Evolutionary conservation across 768 basidiomycete genomes (phyloP).

Genomic region (Tulasnella sp.): DNA sequence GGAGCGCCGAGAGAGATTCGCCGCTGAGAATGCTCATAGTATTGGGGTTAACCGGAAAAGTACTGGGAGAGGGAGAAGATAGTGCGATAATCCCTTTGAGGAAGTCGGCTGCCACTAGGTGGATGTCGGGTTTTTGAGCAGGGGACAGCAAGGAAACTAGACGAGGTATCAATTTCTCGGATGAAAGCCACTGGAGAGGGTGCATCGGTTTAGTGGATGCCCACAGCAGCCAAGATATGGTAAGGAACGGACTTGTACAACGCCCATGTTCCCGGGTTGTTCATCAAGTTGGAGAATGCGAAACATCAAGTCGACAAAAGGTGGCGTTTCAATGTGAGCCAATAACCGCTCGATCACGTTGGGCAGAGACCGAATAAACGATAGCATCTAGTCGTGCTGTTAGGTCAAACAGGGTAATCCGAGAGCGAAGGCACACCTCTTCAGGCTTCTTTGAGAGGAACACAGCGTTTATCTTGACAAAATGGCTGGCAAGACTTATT

Average conservation of each 20-base stretch:
- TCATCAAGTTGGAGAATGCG: slow-evolving; percentile 86
- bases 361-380: slow-evolving; percentile 77
- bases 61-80: slow-evolving; percentile 72
- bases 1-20: slow-evolving; percentile 33
- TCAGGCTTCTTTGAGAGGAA: slow-evolving; percentile 80
- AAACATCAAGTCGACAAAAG: slow-evolving; percentile 83
- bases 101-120: slow-evolving; percentile 77
- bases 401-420: background rate
- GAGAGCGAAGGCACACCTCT: slow-evolving; percentile 33
- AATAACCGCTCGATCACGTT: slow-evolving; percentile 71
- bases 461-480: slow-evolving; percentile 84
- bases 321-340: slow-evolving; percentile 73
- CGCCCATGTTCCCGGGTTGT: slow-evolving; percentile 62
- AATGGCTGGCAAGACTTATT: slow-evolving; percentile 81
- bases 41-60: slow-evolving; percentile 54
- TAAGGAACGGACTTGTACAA: slow-evolving; percentile 65
- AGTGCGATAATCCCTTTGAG: slow-evolving; percentile 91
- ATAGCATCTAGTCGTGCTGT: slow-evolving; percentile 56
- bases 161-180: slow-evolving; percentile 67
- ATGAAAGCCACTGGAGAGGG: slow-evolving; percentile 65
- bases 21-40: slow-evolving; percentile 34
- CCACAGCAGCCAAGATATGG: slow-evolving; percentile 25
- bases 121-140: slow-evolving; percentile 55
- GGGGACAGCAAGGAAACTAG: slow-evolving; percentile 78
- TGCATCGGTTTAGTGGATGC: slow-evolving; percentile 22